Base-by-base conservation (phyloP, 768 basidiomycete genomes). In the Brasilioporus rufonigricans region DNA sequence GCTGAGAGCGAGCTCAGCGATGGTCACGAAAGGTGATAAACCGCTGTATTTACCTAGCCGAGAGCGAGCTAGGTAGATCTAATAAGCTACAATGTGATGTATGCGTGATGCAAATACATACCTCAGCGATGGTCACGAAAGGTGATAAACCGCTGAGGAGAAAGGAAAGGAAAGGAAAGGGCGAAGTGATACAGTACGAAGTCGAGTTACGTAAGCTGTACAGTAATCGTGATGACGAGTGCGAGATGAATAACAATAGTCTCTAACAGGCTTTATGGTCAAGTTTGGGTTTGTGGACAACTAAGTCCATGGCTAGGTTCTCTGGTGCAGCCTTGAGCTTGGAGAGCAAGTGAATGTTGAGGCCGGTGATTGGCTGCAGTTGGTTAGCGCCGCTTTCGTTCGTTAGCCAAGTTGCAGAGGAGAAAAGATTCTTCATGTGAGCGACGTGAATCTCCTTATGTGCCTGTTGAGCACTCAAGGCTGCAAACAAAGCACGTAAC, bases 221-320 rank as follows among this genome's bases (percentile, higher is more conserved):
- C 70, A 36, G 74, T 77, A 1, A 68, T 77, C 60, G 77, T 77
- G 19, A 77, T 74, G 53, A 77, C n/a, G n/a, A n/a, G n/a, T n/a
- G n/a, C n/a, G n/a, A n/a, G n/a, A n/a, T n/a, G n/a, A n/a, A n/a
- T n/a, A n/a, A n/a, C n/a, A n/a, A n/a, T n/a, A n/a, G n/a, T n/a
- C n/a, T n/a, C n/a, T n/a, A n/a, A n/a, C n/a, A n/a, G n/a, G 69
- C 69, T 19, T 70, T 70, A n/a, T 70, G 61, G 31, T 70, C 69
- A 19, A 66, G 50, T 31, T 58, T 55, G 2, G 64, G 57, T 21
- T 57, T 40, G 40, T 66, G 61, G 16, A 48, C 60, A 19, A 31
- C 45, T 40, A 66, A 70, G 31, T 63, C 55, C 5, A 47, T 23
- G 23, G 7, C 36, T 18, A 47, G 44, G 18, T 8, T 29, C 43